Evolutionary conservation across 2,329 filamentous ascomycete species (phyloP).

Genomic region (Chalaropsis thielavioides): DNA sequence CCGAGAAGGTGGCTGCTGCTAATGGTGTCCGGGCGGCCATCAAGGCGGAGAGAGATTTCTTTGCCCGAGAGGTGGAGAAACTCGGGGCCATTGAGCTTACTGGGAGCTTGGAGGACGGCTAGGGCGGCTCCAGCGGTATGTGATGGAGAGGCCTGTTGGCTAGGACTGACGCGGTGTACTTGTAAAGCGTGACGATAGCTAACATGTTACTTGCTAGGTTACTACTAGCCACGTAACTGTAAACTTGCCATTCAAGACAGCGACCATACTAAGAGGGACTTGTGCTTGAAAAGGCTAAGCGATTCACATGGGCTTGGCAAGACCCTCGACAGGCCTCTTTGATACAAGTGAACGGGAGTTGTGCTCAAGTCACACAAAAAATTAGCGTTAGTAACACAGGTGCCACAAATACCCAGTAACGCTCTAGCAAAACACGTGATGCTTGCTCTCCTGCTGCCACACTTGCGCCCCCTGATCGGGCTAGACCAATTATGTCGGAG

Average conservation of each 20-base stretch:
- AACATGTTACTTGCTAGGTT: conserved; percentile 5
- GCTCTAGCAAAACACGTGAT: background rate
- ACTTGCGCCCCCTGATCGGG: background rate
- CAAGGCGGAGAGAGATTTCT: conserved; percentile 52
- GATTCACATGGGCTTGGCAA: background rate
- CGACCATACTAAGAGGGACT: background rate
- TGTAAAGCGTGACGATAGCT: background rate
- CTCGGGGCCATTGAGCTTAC: conserved; percentile 34
- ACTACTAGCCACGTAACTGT: background rate
- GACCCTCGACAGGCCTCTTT: background rate
- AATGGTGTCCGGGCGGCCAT: conserved; percentile 23
- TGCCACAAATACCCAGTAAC: background rate
- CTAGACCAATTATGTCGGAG: no score
- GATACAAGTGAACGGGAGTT: background rate
- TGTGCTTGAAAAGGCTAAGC: background rate
- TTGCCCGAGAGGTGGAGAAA: conserved; percentile 61
- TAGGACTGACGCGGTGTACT: background rate
- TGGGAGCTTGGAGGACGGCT: conserved; percentile 6
- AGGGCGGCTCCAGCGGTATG: conserved; percentile 9
- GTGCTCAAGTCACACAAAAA: background rate
- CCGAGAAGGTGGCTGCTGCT: conserved; percentile 53
- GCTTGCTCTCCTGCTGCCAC: background rate
- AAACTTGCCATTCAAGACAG: background rate
- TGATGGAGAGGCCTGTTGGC: background rate
- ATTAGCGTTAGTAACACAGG: background rate